These are phyloP conservation scores for Xylaria sp. DNA, from an alignment of 2,329 filamentous ascomycete genomes.

Conservation along the genomic window DNA sequence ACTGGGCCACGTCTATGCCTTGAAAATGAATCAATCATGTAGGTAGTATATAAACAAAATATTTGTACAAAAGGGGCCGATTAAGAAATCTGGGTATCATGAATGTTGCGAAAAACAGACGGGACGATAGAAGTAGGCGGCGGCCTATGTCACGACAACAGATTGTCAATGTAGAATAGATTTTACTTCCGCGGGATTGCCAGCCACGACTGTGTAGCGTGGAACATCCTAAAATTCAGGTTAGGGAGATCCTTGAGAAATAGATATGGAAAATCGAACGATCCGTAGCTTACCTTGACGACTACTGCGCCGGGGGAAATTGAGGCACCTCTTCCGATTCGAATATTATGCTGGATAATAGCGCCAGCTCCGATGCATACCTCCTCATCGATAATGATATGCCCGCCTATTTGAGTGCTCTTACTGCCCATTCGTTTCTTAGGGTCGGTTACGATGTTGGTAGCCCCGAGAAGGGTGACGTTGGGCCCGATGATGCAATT, in stretches of 20 bases:
- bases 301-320: slow-evolving; percentile 88
- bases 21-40: slow-evolving; percentile 21
- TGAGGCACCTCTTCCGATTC: slow-evolving; percentile 80
- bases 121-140: slow-evolving; percentile 8
- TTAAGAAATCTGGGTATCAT: slow-evolving; percentile 40
- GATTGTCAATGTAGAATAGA: slow-evolving; percentile 47
- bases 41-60: slow-evolving; percentile 27
- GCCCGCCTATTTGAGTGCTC: slow-evolving; percentile 75
- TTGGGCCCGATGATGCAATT: slow-evolving; percentile 82
- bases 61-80: slow-evolving; percentile 32
- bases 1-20: slow-evolving; percentile 31
- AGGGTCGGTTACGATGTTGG: slow-evolving; percentile 75
- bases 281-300: slow-evolving; percentile 70
- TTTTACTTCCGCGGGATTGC: slow-evolving; percentile 73
- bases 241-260: slow-evolving; percentile 20
- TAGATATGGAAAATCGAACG: background rate
- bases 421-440: slow-evolving; percentile 78
- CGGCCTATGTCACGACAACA: background rate
- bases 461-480: slow-evolving; percentile 83
- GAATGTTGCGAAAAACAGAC: slow-evolving; percentile 26
- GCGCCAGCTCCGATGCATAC: slow-evolving; percentile 84
- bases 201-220: slow-evolving; percentile 74
- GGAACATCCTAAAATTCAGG: slow-evolving; percentile 65
- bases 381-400: slow-evolving; percentile 85
- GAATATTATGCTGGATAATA: slow-evolving; percentile 81